Evolutionary conservation across 495 filamentous ascomycete genomes (phyloP), one percentile per base, ranked within the genome.

Genomic region (Podospora pseudopauciseta): DNA sequence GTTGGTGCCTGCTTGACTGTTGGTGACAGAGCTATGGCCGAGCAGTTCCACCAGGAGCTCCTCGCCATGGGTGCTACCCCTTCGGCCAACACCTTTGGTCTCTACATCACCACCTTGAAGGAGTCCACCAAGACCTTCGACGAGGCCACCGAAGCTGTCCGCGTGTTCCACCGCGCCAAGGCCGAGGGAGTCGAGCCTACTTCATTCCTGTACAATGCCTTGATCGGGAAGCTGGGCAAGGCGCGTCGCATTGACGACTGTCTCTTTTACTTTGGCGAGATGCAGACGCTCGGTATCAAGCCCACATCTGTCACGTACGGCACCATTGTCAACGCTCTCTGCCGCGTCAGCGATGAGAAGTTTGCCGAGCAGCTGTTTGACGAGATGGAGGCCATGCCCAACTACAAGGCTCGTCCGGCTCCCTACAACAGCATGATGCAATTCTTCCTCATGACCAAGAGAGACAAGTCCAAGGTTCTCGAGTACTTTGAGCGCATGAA

Each of bases 341-440:
- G 93, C 83, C 93, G 95, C 68, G 96, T 98, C 66, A 95, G 92
- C 74, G 94, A 99, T 70, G 95, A 98, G 80, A 93, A 93, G 65
- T 97, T 97, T 74, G 95, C 95, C 60, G 95, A 97, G 74, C 92
- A 99, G 79, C 89, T 98, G 72, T 98, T 99, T 77, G 92, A 97
- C 72, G 96, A 99, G 82, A 99, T 99, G 95, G 95, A 99, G 82
- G 88, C 88, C 54, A 96, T 96, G 91, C 91, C 93, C 54, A 98
- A 98, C 82, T 99, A 98, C 88, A 97, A 98, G 83, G 92, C 95
- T 55, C 88, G 95, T 6, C 92, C 96, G 3, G 95, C 95, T 11
- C 95, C 95, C 4, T 99, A 99, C 85, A 97, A 99, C 82, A 94
- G 91, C 75, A 89, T 99, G 87, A 99, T 99, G 86, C 95, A 99